Evolutionary conservation across 1,284 basidiomycete genomes (phyloP), one percentile per base, ranked within the genome.

Genomic region (Cryptococcus floricola): DNA sequence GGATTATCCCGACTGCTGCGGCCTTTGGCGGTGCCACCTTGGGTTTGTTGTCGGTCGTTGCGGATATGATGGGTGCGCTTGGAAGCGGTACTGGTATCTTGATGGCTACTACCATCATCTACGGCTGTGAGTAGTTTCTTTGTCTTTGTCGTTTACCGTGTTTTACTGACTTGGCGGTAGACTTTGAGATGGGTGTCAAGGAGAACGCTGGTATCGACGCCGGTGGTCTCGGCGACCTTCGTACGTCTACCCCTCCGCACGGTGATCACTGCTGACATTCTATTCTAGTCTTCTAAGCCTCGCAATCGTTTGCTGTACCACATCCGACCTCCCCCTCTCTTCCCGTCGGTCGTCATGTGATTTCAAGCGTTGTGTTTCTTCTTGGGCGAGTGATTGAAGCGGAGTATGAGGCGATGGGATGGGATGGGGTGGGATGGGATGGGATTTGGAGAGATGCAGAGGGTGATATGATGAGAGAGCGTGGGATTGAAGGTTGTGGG

Each of bases 71-170:
- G 81, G 95, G 96, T 59, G 95, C 94, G 5, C 87, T 98, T 57
- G 95, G 94, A 37, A 91, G 88, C 60, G 95, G 95, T 51, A 98
- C 95, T 13, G 95, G 95, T 84, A 96, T 97, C 70, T 81, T 97
- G 64, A 93, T 97, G 87, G 94, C 93, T 42, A 92, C 96, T 53
- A 97, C 94, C 42, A 97, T 93, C 74, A 97, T 97, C 77, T 97
- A 97, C 79, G 87, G 88, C 75, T 94, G 87, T 88, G 72, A 76
- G 87, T 14, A 10, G 12, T 31, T 49, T n/a, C n/a, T n/a, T n/a
- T n/a, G n/a, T 58, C 50, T 46, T n/a, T 48, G 38, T 19, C 27
- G 13, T 41, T 59, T 53, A 37, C 14, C 25, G 39, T 5, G 19
- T 14, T 27, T 47, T 48, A 34, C 56, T 54, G 50, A 64, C 63